These are phyloP conservation scores for Piper longum DNA, from an alignment of 164 flowering plant genomes.

Conservation along the genomic window DNA sequence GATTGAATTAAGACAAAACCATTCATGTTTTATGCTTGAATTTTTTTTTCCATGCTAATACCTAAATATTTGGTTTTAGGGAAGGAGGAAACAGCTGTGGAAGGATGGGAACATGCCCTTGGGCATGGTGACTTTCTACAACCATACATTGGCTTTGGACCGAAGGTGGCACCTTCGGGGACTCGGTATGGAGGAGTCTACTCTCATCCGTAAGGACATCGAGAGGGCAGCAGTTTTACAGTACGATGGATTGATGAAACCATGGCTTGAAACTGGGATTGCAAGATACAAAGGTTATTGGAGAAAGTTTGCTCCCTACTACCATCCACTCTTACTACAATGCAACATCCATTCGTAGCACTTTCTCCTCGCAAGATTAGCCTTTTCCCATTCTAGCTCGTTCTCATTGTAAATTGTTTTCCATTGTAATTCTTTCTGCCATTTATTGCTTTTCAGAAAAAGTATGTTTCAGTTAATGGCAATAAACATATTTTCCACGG, in stretches of 20 bases:
- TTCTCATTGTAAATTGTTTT: not conserved
- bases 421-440: not conserved
- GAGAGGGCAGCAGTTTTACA: constrained; percentile 74
- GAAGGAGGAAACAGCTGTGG: constrained; percentile 42
- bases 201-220: constrained; percentile 23
- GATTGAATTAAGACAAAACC: too few species aligned
- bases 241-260: constrained; percentile 14
- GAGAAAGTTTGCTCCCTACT: constrained; percentile 42
- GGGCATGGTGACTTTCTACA: constrained; percentile 75
- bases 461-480: too few species aligned
- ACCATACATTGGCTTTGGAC: constrained; percentile 46
- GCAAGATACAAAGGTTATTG: constrained; percentile 59
- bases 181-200: constrained; percentile 57
- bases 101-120: constrained; percentile 67
- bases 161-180: constrained; percentile 69
- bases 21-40: too few species aligned
- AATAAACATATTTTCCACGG: too few species aligned
- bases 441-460: not conserved
- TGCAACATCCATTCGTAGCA: constrained; percentile 67
- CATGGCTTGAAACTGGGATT: constrained; percentile 4
- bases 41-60: too few species aligned
- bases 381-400: not conserved
- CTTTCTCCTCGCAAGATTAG: not conserved
- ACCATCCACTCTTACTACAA: constrained; percentile 57
- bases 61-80: constrained; percentile 30